Percentiles rank a stretch among this genome's conserved stretches.
Conservation (phyloP, 225 moss, liverwort and hornwort species). For the Pseudisothecium myosuroides region DNA sequence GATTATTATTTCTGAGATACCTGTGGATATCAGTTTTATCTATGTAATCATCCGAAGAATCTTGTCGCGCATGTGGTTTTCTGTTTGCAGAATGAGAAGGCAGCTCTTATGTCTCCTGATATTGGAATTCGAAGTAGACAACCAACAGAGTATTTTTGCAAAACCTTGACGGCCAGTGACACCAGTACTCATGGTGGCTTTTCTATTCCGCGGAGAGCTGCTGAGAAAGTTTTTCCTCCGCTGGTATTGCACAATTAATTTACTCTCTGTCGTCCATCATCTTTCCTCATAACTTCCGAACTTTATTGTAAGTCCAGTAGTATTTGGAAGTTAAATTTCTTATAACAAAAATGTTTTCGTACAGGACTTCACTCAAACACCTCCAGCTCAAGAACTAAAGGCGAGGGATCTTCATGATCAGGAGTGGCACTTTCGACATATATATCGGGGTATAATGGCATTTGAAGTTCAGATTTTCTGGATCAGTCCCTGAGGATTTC, state of each 20-base stretch:
- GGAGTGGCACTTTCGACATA: conserved; percentile 57
- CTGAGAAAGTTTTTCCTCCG: conserved; percentile 51
- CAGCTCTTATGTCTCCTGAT: conserved; percentile 35
- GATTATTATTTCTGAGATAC: not conserved
- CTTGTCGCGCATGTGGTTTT: not conserved
- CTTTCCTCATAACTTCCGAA: not conserved
- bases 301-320: not conserved
- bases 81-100: conserved; percentile 36
- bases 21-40: not conserved
- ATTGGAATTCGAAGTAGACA: conserved; percentile 28
- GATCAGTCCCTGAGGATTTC: not conserved
- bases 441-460: conserved; percentile 33
- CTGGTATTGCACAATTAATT: conserved; percentile 10
- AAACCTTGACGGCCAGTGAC: conserved; percentile 53
- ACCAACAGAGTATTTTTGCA: conserved; percentile 51
- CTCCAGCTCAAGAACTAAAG: conserved; percentile 59
- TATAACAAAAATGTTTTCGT: not conserved
- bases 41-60: not conserved
- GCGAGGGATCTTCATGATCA: conserved; percentile 55
- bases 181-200: conserved; percentile 56
- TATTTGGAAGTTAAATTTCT: not conserved
- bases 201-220: conserved; percentile 50
- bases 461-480: not conserved
- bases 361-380: conserved; percentile 43
- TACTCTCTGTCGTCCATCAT: not conserved